Evolutionary conservation across 2,329 filamentous ascomycete genomes (phyloP), one percentile per base, ranked within the genome.

Genomic region (Nemania serpens): DNA sequence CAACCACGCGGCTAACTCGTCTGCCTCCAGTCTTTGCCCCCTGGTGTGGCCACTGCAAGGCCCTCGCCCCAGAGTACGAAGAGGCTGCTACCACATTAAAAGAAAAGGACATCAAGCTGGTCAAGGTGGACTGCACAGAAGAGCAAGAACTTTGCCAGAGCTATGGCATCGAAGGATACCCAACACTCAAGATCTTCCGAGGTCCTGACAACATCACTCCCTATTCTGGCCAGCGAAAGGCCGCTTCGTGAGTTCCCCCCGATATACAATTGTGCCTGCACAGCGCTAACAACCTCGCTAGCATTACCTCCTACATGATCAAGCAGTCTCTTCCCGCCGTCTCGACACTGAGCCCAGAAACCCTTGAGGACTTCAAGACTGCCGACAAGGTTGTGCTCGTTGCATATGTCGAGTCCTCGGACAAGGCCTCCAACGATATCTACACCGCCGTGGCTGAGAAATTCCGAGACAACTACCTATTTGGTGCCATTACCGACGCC

Each of bases 11-110:
- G 54, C 58, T 84, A 73, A 84, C 74, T 48, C 46, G 42, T 41
- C 3, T 56, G 29, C 46, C 57, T 61, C 18, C 65, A 92, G 90
- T 97, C 87, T 97, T 91, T 77, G 94, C 94, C 69, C 93, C 94
- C 71, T 96, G 94, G 93, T 96, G 91, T 72, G 94, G 93, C 68
- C 94, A 98, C 85, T 98, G 94, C 90, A 98, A 99, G 85, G 94
- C 94, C 63, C 91, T 99, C 69, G 95, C 91, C 65, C 91, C 91
- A 75, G 91, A 95, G 80, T 96, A 95, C 78, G 91, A 96, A 81
- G 87, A 91, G 77, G 91, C 91, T 54, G 91, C 91, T 52, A 93
- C 91, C 33, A 84, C 87, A 34, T 83, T 96, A 66, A 94, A 93
- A 84, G 90, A 92, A 79, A 95, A 94, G 87, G 84, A 90, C 76